Evolutionary conservation across 495 filamentous ascomycete species (phyloP).

Genomic region (Neurospora africana): DNA sequence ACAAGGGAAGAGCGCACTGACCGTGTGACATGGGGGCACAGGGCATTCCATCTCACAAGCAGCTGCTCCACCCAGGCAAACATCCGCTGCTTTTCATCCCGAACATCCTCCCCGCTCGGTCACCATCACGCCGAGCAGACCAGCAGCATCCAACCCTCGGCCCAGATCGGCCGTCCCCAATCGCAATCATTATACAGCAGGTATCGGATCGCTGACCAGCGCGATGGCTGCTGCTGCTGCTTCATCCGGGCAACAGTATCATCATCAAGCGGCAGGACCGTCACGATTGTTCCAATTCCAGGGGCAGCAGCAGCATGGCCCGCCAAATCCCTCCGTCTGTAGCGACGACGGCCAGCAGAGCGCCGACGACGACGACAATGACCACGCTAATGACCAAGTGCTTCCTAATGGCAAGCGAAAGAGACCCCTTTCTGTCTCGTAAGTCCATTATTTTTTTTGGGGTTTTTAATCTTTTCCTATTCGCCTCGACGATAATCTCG

Average conservation of each 20-base stretch:
- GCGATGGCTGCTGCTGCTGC: slow-evolving; percentile 12
- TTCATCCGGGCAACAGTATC: slow-evolving; percentile 7
- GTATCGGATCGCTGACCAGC: neutral
- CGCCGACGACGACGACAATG: slow-evolving; percentile 30
- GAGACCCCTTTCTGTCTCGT: slow-evolving; percentile 50
- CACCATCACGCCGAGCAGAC: neutral
- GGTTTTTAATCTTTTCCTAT: neutral
- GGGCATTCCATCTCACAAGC: neutral
- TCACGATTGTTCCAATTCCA: slow-evolving; percentile 4
- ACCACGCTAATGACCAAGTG: slow-evolving; percentile 30
- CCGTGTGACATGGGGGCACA: neutral
- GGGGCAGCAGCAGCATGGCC: slow-evolving; percentile 4
- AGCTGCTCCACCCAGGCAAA: neutral
- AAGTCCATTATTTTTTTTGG: slow-evolving; percentile 11
- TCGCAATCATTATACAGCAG: neutral
- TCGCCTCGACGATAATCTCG: neutral
- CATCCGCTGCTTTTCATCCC: neutral
- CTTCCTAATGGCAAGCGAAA: slow-evolving; percentile 39
- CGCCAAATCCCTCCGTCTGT: slow-evolving; percentile 2
- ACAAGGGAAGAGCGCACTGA: neutral
- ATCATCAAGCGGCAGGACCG: slow-evolving; percentile 5
- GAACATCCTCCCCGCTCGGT: neutral
- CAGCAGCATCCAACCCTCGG: neutral
- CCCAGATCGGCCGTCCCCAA: neutral
- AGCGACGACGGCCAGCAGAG: slow-evolving; percentile 27